Percentiles rank a stretch among this genome's conserved stretches.
Evolutionary conservation across 2,329 filamentous ascomycete species (phyloP).

Genomic region (Coniosporium tulheliwenetii): DNA sequence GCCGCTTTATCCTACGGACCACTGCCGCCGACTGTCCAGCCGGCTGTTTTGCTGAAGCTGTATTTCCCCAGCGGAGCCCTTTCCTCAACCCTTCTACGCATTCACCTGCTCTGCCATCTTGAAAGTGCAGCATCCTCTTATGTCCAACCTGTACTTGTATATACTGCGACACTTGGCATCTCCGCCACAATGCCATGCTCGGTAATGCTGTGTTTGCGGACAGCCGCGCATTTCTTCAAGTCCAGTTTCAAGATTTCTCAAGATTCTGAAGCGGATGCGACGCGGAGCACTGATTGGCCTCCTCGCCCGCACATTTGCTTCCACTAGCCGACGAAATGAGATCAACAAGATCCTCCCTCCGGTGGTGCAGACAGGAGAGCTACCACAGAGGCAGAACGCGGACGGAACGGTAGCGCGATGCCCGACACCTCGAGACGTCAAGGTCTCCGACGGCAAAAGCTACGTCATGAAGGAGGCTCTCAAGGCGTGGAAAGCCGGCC

Average conservation of each 20-base stretch:
- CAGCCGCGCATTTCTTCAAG: neutral
- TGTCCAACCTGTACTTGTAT: too few relatives aligned
- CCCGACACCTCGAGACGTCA: slow-evolving; percentile 50
- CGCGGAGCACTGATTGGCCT: slow-evolving; percentile 3
- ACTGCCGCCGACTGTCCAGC: too few relatives aligned
- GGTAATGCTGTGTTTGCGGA: neutral
- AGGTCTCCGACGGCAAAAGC: slow-evolving; percentile 55
- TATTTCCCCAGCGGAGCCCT: too few relatives aligned
- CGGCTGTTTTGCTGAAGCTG: too few relatives aligned
- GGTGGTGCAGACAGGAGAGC: slow-evolving; percentile 51
- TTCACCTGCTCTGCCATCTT: too few relatives aligned
- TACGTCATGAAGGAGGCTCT: slow-evolving; percentile 68
- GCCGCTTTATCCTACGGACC: too few relatives aligned
- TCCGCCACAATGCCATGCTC: too few relatives aligned
- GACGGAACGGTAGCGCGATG: slow-evolving; percentile 47
- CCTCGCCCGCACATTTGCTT: slow-evolving; percentile 10
- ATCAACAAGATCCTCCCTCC: slow-evolving; percentile 21
- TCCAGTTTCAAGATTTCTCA: too few relatives aligned
- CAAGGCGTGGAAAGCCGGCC: slow-evolving; percentile 61
- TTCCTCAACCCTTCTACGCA: too few relatives aligned
- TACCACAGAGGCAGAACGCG: slow-evolving; percentile 48
- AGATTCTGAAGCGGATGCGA: too few relatives aligned
- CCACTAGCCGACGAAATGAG: slow-evolving; percentile 6
- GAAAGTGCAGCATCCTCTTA: too few relatives aligned
- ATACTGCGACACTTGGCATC: too few relatives aligned